A percentile compares a stretch with the other conserved stretches of the same genome.
These are phyloP conservation scores for Cryptosporidium ryanae DNA, from an alignment of 169 alveolate genomes.

Conservation along the genomic window DNA sequence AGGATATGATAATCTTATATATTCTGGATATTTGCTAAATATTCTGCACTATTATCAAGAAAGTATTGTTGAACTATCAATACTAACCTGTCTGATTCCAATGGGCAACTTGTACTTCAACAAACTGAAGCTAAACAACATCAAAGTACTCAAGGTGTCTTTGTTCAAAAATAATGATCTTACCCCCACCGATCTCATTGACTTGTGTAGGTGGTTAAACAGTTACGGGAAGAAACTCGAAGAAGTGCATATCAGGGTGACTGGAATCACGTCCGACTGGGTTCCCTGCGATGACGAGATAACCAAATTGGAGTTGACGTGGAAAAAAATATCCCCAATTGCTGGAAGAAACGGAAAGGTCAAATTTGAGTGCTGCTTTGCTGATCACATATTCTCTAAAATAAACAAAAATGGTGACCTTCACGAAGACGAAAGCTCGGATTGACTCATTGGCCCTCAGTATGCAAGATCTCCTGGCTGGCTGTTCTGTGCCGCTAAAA, in stretches of 20 bases:
- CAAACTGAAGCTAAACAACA: neutral
- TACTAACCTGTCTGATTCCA: conserved; percentile 32
- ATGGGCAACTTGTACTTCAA: neutral
- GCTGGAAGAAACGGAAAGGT: neutral
- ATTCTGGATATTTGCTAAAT: conserved; percentile 56
- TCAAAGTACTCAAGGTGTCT: conserved; percentile 21
- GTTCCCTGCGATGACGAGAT: conserved; percentile 39
- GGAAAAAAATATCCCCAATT: conserved; percentile 54
- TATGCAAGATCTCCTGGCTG: too few species aligned
- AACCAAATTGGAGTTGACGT: neutral
- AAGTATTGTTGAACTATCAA: conserved; percentile 17
- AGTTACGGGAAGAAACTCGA: conserved; percentile 5
- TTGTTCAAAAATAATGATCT: conserved; percentile 32
- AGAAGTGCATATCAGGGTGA: conserved; percentile 43
- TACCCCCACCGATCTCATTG: neutral
- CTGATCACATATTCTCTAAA: conserved; percentile 51
- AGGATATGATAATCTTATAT: conserved; percentile 63
- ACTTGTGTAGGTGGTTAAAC: conserved; percentile 45
- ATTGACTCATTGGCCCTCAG: neutral
- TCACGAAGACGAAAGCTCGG: conserved; percentile 11
- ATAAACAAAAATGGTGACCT: conserved; percentile 13
- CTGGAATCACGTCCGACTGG: conserved; percentile 61
- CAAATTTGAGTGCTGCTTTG: conserved; percentile 54
- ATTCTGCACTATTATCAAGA: conserved; percentile 19
- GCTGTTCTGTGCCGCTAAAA: too few species aligned